Conservation (phyloP, 2,329 filamentous ascomycete genomes). For the Nannizziopsis arthrosporioides region DNA sequence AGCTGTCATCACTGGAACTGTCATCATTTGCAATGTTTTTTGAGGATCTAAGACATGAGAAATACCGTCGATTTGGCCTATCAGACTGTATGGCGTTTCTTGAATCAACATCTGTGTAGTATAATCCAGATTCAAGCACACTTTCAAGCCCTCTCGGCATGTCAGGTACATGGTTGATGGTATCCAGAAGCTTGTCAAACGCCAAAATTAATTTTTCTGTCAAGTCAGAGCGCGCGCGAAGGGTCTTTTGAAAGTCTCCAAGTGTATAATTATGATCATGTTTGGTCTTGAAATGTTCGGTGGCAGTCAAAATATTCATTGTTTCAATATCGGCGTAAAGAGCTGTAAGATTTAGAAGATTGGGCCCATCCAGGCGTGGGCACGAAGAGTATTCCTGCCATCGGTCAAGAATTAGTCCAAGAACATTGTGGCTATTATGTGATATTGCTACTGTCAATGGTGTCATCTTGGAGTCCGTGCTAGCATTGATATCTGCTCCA, state of each 20-base stretch:
- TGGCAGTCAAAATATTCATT: conserved; percentile 19
- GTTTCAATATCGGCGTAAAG: conserved; percentile 24
- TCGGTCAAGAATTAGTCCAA: conserved; percentile 26
- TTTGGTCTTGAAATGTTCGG: conserved; percentile 21
- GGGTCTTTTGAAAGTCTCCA: conserved; percentile 14
- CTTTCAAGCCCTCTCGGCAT: conserved; percentile 7
- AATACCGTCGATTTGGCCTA: background rate
- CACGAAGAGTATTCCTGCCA: conserved; percentile 28
- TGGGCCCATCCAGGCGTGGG: conserved; percentile 24
- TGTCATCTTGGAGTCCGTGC: conserved; percentile 20
- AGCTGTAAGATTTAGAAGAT: conserved; percentile 20
- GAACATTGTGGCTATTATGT: conserved; percentile 27
- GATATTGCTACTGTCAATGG: conserved; percentile 27
- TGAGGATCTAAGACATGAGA: background rate
- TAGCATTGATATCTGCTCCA: conserved; percentile 26
- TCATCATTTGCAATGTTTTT: background rate
- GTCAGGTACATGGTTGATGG: conserved; percentile 13
- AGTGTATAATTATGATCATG: conserved; percentile 20
- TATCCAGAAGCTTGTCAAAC: conserved; percentile 15
- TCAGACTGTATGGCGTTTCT: background rate
- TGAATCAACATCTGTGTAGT: conserved; percentile 1
- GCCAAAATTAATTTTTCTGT: conserved; percentile 15
- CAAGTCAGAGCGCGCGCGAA: conserved; percentile 14
- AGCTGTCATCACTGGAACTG: background rate
- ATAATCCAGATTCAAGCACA: conserved; percentile 12